Conservation (phyloP, 2,329 filamentous ascomycete species). For the Didymella pinodella region DNA sequence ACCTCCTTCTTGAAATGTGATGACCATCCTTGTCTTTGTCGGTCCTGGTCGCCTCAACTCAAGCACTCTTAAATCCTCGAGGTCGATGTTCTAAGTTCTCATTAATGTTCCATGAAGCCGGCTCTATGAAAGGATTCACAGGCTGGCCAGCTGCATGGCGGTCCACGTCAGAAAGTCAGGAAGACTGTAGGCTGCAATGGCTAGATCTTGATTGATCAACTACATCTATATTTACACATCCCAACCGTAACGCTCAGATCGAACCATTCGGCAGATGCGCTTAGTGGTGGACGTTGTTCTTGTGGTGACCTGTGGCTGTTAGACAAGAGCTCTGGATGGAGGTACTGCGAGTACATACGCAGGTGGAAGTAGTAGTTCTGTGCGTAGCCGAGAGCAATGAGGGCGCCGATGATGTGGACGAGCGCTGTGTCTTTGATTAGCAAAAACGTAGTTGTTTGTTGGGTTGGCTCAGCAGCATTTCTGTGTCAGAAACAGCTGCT, state of each 20-base stretch:
- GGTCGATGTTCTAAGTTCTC: not conserved
- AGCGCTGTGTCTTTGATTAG: conserved; percentile 68
- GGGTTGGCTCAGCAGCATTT: not conserved
- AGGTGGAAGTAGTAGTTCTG: conserved; percentile 99
- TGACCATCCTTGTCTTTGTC: not conserved
- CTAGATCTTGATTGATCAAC: conserved; percentile 45
- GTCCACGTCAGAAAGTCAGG: not conserved
- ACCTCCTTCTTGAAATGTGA: no score
- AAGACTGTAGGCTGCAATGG: conserved; percentile 23
- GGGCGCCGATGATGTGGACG: conserved; percentile 80
- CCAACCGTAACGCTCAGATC: conserved; percentile 30
- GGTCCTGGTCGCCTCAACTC: not conserved
- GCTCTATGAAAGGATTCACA: not conserved
- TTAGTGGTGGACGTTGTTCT: conserved; percentile 99
- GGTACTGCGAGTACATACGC: conserved; percentile 68
- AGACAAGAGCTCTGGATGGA: conserved; percentile 26
- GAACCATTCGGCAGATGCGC: conserved; percentile 20
- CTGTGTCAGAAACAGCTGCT: not conserved
- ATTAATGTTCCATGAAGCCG: not conserved
- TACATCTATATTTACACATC: conserved; percentile 52
- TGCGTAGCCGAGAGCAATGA: conserved; percentile 86
- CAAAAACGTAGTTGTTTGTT: conserved; percentile 8
- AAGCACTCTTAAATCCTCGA: no score
- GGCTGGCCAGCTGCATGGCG: not conserved
- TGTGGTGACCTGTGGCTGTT: conserved; percentile 83